Conservation (phyloP, 352 stramenopile genomes). For the Globisporangium spiculum region DNA sequence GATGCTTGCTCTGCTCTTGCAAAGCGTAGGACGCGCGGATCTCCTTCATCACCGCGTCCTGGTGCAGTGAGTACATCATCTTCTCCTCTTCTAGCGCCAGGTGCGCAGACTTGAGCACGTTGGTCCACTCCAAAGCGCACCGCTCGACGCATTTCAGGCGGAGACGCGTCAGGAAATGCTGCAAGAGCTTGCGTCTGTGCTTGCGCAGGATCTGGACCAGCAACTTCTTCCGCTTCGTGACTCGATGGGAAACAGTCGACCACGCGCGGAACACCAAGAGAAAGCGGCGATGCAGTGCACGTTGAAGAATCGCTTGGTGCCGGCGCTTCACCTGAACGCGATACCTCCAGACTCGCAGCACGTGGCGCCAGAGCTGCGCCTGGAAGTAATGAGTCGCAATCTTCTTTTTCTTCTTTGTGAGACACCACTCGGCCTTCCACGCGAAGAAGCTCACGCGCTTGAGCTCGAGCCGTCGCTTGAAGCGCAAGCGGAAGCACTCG, state of each 20-base stretch:
- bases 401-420: conserved; percentile 15
- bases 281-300: not conserved
- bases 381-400: conserved; percentile 16
- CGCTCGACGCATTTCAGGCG: conserved; percentile 34
- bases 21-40: conserved; percentile 25
- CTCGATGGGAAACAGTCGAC: not conserved
- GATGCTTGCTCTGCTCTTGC: conserved; percentile 24
- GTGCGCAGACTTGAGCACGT: conserved; percentile 37
- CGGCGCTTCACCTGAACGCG: not conserved
- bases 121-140: conserved; percentile 31
- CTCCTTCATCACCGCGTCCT: conserved; percentile 30
- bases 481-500: conserved; percentile 18
- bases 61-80: conserved; percentile 29
- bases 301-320: not conserved
- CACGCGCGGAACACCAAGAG: conserved; percentile 12
- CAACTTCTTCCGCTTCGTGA: not conserved
- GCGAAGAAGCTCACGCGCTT: conserved; percentile 24
- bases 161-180: conserved; percentile 18
- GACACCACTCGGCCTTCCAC: conserved; percentile 29
- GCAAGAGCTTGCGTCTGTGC: not conserved
- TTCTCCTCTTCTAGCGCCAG: conserved; percentile 46
- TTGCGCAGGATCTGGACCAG: not conserved
- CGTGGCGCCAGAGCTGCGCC: conserved; percentile 17
- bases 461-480: conserved; percentile 8
- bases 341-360: conserved; percentile 19